Evolutionary conservation across 1,139 yeast genomes (phyloP).

Genomic region (Kurtzmaniella quercitrusa): DNA sequence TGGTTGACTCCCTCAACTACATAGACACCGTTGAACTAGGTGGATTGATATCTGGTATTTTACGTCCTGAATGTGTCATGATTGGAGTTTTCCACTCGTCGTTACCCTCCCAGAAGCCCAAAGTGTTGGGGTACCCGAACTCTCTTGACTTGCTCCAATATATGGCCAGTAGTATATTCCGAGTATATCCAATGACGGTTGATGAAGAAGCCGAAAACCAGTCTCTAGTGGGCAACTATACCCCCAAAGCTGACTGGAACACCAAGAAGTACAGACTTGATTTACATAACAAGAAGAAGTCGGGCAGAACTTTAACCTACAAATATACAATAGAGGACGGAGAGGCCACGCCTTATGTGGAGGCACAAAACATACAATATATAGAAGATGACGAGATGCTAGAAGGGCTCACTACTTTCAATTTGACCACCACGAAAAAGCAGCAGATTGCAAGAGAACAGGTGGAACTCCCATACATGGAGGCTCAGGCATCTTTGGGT

Average conservation of each 20-base stretch:
- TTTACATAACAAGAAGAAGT: slow-evolving; percentile 69
- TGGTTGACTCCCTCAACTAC: slow-evolving; percentile 70
- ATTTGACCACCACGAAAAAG: slow-evolving; percentile 66
- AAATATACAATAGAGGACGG: slow-evolving; percentile 45
- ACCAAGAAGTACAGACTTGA: slow-evolving; percentile 40
- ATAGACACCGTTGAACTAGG: slow-evolving; percentile 45
- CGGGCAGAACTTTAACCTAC: slow-evolving; percentile 72
- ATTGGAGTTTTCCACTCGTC: slow-evolving; percentile 61
- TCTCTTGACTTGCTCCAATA: slow-evolving; percentile 49
- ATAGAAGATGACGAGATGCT: slow-evolving; percentile 44
- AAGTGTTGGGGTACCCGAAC: slow-evolving; percentile 44
- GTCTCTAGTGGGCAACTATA: neutral
- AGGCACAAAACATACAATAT: slow-evolving; percentile 22
- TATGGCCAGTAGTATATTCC: slow-evolving; percentile 70
- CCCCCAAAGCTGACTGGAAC: slow-evolving; percentile 34
- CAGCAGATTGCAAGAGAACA: slow-evolving; percentile 77
- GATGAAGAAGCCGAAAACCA: slow-evolving; percentile 48
- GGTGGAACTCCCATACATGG: slow-evolving; percentile 83
- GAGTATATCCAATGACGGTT: slow-evolving; percentile 42
- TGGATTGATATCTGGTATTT: slow-evolving; percentile 49
- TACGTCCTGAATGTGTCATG: slow-evolving; percentile 51
- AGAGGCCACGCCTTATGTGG: slow-evolving; percentile 45
- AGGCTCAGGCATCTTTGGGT: slow-evolving; percentile 76
- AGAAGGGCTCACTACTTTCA: slow-evolving; percentile 80
- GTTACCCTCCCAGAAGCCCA: slow-evolving; percentile 26